Conservation (phyloP, 306 rosid species). For the peach (Prunus persica) region Prunus_persica_NCBIv2 NC_034015.1:21471501-21472000, state of each 20-base stretch:
- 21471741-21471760: not conserved
- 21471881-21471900: not conserved
- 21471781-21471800: not conserved
- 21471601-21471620: too few relatives aligned
- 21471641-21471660: not conserved
- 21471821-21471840: not conserved
- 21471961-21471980: conserved; percentile 10
- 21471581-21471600: too few relatives aligned
- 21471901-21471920: not conserved
- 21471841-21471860: not conserved
- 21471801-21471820: not conserved
- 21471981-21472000: conserved; percentile 32
- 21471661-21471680: not conserved
- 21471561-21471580: not conserved
- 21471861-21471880: not conserved
- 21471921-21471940: not conserved
- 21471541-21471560: not conserved
- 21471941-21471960: not conserved
- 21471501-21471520: not conserved
- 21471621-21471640: too few relatives aligned
- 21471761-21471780: not conserved
- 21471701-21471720: not conserved
- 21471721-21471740: not conserved
- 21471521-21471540: too few relatives aligned
- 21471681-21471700: not conserved